These are phyloP conservation scores for Rubroboletus pulcherrimus DNA, from an alignment of 768 basidiomycete species.

Conservation along the genomic window DNA sequence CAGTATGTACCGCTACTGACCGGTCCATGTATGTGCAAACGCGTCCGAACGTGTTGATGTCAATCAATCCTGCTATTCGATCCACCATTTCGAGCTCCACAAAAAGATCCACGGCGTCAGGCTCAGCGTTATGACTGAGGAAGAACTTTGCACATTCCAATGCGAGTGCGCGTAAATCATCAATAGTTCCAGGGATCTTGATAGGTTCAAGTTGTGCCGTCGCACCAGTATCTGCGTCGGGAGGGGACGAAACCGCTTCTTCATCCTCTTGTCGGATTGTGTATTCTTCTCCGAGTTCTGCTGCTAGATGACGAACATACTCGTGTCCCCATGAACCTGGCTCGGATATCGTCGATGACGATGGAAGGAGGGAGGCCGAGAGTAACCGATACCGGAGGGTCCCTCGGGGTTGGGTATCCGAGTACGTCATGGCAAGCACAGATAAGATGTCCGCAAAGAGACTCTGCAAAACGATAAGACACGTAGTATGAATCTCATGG, in stretches of 20 bases:
- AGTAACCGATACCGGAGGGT: conserved; percentile 91
- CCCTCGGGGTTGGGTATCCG: conserved; percentile 94
- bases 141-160: conserved; percentile 87
- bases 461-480: conserved; percentile 46
- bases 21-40: conserved; percentile 97
- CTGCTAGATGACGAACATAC: conserved; percentile 94
- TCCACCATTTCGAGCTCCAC: conserved; percentile 91
- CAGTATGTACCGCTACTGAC: conserved; percentile 38
- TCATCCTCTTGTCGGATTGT: conserved; percentile 60
- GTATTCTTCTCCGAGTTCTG: conserved; percentile 95
- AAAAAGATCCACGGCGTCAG: conserved; percentile 93
- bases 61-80: conserved; percentile 72
- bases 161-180: conserved; percentile 74
- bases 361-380: conserved; percentile 63
- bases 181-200: conserved; percentile 49
- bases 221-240: conserved; percentile 29
- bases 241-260: conserved; percentile 22
- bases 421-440: conserved; percentile 99
- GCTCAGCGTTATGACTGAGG: conserved; percentile 92
- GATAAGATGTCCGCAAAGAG: conserved; percentile 97
- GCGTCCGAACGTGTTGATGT: conserved; percentile 81
- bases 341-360: conserved; percentile 67
- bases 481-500: background rate
- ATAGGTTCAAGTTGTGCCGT: conserved; percentile 32
- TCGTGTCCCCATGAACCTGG: conserved; percentile 99